Evolutionary conservation across 2,329 filamentous ascomycete genomes (phyloP), one percentile per base, ranked within the genome.

Genomic region (Colletotrichum aenigma): DNA sequence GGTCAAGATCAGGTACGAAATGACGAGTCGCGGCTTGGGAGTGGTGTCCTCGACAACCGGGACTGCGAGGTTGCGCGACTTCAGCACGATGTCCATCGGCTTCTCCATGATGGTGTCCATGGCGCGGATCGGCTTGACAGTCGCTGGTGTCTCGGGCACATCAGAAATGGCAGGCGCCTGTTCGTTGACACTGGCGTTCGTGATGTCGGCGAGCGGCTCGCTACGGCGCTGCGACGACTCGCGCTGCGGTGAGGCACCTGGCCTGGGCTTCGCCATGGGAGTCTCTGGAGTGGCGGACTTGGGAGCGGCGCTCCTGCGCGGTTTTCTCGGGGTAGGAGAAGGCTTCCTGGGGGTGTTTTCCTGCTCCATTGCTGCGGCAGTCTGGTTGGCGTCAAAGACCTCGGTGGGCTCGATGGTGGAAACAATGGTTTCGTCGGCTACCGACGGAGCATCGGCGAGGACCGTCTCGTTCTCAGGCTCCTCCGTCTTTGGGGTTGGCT

Each of bases 1-100:
- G 78, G 92, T 97, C 79, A 99, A 89, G 75, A 98, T 93, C 65
- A 99, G 89, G 82, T 98, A 95, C 21, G 95, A 97, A 78, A 99
- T 96, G 70, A 98, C 96, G 78, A 97, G 96, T 69, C 97, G 94
- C 68, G 95, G 89, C 83, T 96, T 98, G 2, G 96, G 94, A 1
- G 91, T 93, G 1, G 90, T 91, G 30, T 95, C 92, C 83, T 98
- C 94, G 58, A 95, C 91, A n/a, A 92, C 86, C 0, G 91, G 90
- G 30, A 92, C 88, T 3, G 91, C 89, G 81, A 93, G 88, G 38
- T 93, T 94, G 76, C 96, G 93, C 64, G 96, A 95, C 85, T 97
- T 96, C 75, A 98, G 88, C 65, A 98, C 93, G 79, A 98, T 98
- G 81, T 98, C 96, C 93, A 98, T 96, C 0, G 96, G 96, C 83